Conservation (phyloP, 2,329 filamentous ascomycete genomes). For the Colletotrichum acutatum region DNA sequence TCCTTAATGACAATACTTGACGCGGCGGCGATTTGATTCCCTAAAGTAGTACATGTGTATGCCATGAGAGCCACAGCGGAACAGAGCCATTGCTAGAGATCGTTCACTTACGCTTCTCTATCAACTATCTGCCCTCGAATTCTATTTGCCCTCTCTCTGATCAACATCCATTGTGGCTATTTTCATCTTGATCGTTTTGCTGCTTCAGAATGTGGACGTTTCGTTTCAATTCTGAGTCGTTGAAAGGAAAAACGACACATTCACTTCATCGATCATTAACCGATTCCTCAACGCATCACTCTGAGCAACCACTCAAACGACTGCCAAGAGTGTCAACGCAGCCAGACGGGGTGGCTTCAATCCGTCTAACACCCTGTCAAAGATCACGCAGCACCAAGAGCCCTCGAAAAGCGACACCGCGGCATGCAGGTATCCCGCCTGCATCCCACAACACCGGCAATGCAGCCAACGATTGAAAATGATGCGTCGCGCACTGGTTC, state of each 20-base stretch:
- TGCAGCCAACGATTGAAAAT: slow-evolving; percentile 17
- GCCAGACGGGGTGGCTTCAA: not conserved
- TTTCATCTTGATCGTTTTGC: not conserved
- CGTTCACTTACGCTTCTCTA: not conserved
- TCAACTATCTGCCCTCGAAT: too few relatives aligned
- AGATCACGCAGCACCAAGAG: not conserved
- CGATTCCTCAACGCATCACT: not conserved
- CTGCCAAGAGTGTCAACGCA: not conserved
- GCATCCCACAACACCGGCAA: slow-evolving; percentile 21
- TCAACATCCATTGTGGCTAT: too few relatives aligned
- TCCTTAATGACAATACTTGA: not conserved
- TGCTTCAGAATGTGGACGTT: not conserved
- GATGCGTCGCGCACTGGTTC: slow-evolving; percentile 2
- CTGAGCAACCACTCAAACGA: not conserved
- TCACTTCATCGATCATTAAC: not conserved
- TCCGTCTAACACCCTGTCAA: not conserved
- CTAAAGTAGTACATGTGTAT: not conserved
- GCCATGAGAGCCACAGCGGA: not conserved
- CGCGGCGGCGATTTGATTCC: not conserved
- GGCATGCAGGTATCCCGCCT: slow-evolving; percentile 16
- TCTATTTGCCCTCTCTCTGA: too few relatives aligned
- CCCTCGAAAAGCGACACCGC: slow-evolving; percentile 1
- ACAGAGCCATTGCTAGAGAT: not conserved
- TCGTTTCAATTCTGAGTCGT: not conserved
- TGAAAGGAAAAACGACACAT: not conserved